Conservation (phyloP, 2,329 filamentous ascomycete genomes). For the Rhinocladiella mackenziei region DNA sequence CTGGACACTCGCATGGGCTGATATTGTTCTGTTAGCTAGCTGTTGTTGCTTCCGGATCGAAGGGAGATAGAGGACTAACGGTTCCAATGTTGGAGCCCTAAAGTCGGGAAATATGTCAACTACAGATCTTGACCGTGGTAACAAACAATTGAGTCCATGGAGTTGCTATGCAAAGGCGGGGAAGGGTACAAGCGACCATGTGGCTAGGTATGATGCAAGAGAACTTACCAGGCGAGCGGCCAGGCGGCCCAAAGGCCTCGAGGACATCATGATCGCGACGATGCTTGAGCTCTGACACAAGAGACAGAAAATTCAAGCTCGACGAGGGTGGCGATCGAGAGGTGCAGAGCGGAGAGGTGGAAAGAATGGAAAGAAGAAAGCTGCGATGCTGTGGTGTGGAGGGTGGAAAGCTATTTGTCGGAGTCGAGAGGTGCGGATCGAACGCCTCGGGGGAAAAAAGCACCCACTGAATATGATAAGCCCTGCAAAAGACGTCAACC, state of each 20-base stretch:
- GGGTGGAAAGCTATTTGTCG: conserved; percentile 9
- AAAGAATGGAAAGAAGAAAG: conserved; percentile 38
- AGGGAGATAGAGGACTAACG: conserved; percentile 36
- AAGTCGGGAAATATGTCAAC: conserved; percentile 13
- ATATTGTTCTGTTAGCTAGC: conserved; percentile 30
- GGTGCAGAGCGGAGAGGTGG: conserved; percentile 38
- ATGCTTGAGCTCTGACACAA: conserved; percentile 36
- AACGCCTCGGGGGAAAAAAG: conserved; percentile 15
- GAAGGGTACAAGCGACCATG: conserved; percentile 14
- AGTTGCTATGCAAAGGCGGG: conserved; percentile 1
- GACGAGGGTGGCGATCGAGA: conserved; percentile 31
- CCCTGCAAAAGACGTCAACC: conserved; percentile 15
- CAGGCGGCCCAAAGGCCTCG: conserved; percentile 34
- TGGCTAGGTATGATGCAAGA: conserved; percentile 40
- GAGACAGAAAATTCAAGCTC: conserved; percentile 34
- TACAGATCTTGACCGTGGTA: not conserved
- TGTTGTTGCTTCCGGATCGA: conserved; percentile 4
- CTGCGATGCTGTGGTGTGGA: conserved; percentile 33
- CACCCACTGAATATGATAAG: conserved; percentile 25
- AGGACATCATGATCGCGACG: conserved; percentile 45
- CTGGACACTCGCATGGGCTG: conserved; percentile 26
- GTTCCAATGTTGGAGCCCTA: conserved; percentile 46
- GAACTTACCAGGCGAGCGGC: conserved; percentile 32
- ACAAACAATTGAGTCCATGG: conserved; percentile 3
- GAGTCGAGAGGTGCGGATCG: conserved; percentile 11